A percentile compares a stretch with the other conserved stretches of the same genome.
Conservation (phyloP, 495 filamentous ascomycete species). For the Rhizodiscina lignyota region DNA sequence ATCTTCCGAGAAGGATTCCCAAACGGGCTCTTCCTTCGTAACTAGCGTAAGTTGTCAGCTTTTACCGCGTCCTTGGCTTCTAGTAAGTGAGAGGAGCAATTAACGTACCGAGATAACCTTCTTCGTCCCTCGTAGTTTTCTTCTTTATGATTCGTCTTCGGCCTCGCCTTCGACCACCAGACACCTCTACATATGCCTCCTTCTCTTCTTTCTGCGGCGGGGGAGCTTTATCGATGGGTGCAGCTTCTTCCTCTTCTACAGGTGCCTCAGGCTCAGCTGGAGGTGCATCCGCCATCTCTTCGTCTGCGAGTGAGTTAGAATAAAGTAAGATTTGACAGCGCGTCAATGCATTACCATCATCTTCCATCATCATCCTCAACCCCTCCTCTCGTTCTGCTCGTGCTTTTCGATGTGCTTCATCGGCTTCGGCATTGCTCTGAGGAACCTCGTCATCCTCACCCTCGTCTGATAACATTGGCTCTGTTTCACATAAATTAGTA, state of each 20-base stretch:
- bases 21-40: conserved; percentile 70
- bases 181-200: conserved; percentile 22
- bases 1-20: conserved; percentile 94
- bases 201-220: conserved; percentile 19
- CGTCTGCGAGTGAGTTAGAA: conserved; percentile 9
- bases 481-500: conserved; percentile 18
- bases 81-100: too few relatives aligned
- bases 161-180: conserved; percentile 58
- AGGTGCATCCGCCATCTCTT: conserved; percentile 20
- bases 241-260: conserved; percentile 23
- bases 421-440: conserved; percentile 10
- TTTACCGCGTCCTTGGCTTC: conserved; percentile 7
- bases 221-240: conserved; percentile 26
- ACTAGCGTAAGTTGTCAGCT: conserved; percentile 34
- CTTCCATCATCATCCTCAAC: conserved; percentile 76
- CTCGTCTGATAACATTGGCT: conserved; percentile 47
- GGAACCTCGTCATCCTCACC: conserved; percentile 33
- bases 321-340: background rate
- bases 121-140: conserved; percentile 76
- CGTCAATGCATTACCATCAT: conserved; percentile 39
- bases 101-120: conserved; percentile 74
- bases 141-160: conserved; percentile 77
- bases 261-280: conserved; percentile 2
- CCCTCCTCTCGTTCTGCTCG: conserved; percentile 56
- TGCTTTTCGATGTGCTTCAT: conserved; percentile 31